phyloP scores from a whole-genome alignment of 768 basidiomycete species.

The Exidia glandulosa region DNA sequence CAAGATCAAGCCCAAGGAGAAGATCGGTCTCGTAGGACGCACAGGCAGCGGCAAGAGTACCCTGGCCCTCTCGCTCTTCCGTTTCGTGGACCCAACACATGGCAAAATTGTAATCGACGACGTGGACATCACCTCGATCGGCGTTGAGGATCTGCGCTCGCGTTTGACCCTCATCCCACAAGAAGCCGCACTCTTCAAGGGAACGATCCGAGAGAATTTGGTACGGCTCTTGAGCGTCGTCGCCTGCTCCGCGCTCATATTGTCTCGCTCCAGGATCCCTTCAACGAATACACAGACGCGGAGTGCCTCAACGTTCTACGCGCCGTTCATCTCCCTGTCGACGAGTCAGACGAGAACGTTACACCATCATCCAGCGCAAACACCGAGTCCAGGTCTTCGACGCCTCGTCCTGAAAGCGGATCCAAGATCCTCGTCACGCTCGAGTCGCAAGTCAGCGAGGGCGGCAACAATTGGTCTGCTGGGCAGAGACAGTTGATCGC shows the following conservation, averaged over 20 bases:
- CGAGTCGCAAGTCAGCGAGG: slow-evolving; percentile 20
- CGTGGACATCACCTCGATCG: slow-evolving; percentile 24
- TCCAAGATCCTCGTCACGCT: neutral
- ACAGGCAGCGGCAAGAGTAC: slow-evolving; percentile 2
- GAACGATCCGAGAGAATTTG: slow-evolving; percentile 16
- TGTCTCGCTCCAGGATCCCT: neutral
- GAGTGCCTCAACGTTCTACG: slow-evolving; percentile 4
- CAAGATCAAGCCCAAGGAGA: slow-evolving; percentile 47
- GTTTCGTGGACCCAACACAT: slow-evolving; percentile 22
- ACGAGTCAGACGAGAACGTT: neutral
- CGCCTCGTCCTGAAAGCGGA: neutral
- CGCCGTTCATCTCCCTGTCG: slow-evolving; percentile 7
- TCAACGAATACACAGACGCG: slow-evolving; percentile 2
- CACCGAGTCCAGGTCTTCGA: neutral
- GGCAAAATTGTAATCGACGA: slow-evolving; percentile 24
- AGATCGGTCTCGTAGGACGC: slow-evolving; percentile 48
- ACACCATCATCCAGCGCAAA: neutral
- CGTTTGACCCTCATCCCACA: slow-evolving; percentile 3
- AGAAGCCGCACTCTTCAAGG: slow-evolving; percentile 7
- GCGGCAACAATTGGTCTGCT: slow-evolving; percentile 28
- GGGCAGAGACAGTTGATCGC: slow-evolving; percentile 26
- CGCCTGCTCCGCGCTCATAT: slow-evolving; percentile 1
- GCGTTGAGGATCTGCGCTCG: slow-evolving; percentile 26
- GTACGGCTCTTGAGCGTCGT: slow-evolving; percentile 13
- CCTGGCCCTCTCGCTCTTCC: slow-evolving; percentile 21